A percentile compares a stretch with the other conserved stretches of the same genome.
These are phyloP conservation scores for Nematocida sp. DNA, from an alignment of 371 early-diverging fungal genomes.

Conservation along the genomic window DNA sequence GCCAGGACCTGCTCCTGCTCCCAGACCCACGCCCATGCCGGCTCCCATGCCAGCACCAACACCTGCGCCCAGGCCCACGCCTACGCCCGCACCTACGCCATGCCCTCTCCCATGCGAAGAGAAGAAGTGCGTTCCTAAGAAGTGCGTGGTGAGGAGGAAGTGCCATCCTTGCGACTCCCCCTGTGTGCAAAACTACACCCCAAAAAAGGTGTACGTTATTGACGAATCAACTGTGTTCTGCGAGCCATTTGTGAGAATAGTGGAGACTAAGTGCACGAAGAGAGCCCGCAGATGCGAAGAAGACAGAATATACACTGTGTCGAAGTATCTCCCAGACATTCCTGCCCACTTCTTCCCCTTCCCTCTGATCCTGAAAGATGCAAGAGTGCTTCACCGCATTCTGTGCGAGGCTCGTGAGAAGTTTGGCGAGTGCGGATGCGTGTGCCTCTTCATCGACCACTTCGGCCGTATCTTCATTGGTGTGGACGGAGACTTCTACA, in stretches of 20 bases:
- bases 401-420: constrained; percentile 35
- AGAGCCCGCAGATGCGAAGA: background rate
- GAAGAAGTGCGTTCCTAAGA: constrained; percentile 36
- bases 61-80: background rate
- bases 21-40: background rate
- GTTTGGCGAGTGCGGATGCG: constrained; percentile 44
- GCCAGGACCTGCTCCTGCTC: background rate
- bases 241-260: constrained; percentile 33
- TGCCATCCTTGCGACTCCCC: constrained; percentile 41
- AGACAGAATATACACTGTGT: constrained; percentile 30
- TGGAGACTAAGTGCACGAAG: constrained; percentile 47
- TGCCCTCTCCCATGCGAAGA: background rate
- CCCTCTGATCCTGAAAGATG: constrained; percentile 22
- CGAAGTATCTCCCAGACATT: constrained; percentile 14
- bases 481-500: constrained; percentile 24
- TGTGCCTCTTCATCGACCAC: constrained; percentile 52
- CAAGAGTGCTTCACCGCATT: constrained; percentile 15
- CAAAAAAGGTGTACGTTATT: constrained; percentile 45
- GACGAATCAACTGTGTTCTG: constrained; percentile 37
- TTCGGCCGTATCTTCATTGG: constrained; percentile 40
- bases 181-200: constrained; percentile 32
- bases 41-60: background rate
- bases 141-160: constrained; percentile 37
- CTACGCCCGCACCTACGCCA: background rate
- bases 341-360: background rate